phyloP scores from a whole-genome alignment of 2,329 filamentous ascomycete species.

The Pseudodiploospora longispora region DNA sequence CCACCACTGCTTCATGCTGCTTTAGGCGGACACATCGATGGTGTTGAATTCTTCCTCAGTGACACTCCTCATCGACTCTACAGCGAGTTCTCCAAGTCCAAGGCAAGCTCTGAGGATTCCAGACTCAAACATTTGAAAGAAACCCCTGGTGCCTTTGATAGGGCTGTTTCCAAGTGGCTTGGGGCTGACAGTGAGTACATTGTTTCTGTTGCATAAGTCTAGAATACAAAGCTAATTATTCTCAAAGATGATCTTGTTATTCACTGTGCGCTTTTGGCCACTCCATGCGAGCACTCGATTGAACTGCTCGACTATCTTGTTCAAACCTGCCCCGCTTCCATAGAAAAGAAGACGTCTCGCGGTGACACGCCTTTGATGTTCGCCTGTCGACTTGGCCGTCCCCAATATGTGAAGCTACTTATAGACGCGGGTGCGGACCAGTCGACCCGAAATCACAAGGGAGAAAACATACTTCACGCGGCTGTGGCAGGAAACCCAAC shows the following conservation, averaged over 20 bases:
- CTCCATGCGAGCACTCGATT: slow-evolving; percentile 31
- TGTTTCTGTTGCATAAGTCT: slow-evolving; percentile 1
- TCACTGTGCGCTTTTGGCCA: slow-evolving; percentile 54
- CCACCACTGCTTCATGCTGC: slow-evolving; percentile 57
- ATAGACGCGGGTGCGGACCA: slow-evolving; percentile 64
- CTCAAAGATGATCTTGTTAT: slow-evolving; percentile 51
- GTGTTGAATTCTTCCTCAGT: slow-evolving; percentile 69
- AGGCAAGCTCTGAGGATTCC: slow-evolving; percentile 51
- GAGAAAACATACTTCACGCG: slow-evolving; percentile 62
- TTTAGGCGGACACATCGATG: slow-evolving; percentile 49
- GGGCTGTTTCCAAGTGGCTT: slow-evolving; percentile 55
- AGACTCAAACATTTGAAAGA: slow-evolving; percentile 54
- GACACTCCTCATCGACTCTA: slow-evolving; percentile 62
- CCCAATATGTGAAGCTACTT: slow-evolving; percentile 51
- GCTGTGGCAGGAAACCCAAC: slow-evolving; percentile 30
- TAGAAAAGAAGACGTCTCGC: slow-evolving; percentile 52
- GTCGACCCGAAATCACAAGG: slow-evolving; percentile 48
- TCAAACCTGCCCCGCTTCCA: slow-evolving; percentile 47
- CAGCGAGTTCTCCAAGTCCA: slow-evolving; percentile 54
- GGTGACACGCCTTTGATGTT: slow-evolving; percentile 62
- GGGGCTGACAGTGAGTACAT: slow-evolving; percentile 43
- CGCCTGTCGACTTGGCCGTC: slow-evolving; percentile 50
- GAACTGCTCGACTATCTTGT: slow-evolving; percentile 59
- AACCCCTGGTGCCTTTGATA: slow-evolving; percentile 54
- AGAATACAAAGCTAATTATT: slow-evolving; percentile 13